Evolutionary conservation across 306 rosid species (phyloP).

Genomic region (Trichosanthes truncata): DNA sequence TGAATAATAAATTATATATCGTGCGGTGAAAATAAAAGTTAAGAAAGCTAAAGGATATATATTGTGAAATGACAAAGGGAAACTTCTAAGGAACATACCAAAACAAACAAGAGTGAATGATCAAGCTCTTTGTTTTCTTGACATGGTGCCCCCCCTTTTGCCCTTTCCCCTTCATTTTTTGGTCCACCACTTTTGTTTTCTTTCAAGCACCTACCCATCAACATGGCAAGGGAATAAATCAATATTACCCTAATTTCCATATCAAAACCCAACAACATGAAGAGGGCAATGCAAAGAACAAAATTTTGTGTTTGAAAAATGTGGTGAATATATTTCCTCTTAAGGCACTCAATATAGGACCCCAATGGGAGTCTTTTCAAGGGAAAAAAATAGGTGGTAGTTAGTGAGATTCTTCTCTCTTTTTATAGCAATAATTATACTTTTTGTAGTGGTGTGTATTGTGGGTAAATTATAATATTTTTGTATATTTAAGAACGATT

Average conservation of each 20-base stretch:
- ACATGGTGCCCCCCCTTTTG: neutral
- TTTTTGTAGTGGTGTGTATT: too few relatives aligned
- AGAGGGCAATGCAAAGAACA: neutral
- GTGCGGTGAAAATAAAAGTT: neutral
- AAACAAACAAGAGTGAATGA: neutral
- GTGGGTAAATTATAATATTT: too few relatives aligned
- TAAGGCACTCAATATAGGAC: neutral
- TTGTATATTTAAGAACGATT: too few relatives aligned
- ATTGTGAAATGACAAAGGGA: neutral
- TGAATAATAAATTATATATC: neutral
- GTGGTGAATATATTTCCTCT: neutral
- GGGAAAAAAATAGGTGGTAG: neutral
- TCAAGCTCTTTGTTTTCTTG: neutral
- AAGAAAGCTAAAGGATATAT: neutral
- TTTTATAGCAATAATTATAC: neutral
- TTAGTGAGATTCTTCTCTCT: neutral
- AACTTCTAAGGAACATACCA: neutral
- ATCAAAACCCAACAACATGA: slow-evolving; percentile 4
- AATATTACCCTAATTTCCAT: neutral
- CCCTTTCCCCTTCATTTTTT: neutral
- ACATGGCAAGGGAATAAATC: neutral
- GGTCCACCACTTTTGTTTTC: neutral
- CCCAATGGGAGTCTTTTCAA: neutral
- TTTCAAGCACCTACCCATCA: neutral
- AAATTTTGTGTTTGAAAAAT: neutral